Conservation (phyloP, 1,139 yeast species). For the Ogataea hybrid region DNA sequence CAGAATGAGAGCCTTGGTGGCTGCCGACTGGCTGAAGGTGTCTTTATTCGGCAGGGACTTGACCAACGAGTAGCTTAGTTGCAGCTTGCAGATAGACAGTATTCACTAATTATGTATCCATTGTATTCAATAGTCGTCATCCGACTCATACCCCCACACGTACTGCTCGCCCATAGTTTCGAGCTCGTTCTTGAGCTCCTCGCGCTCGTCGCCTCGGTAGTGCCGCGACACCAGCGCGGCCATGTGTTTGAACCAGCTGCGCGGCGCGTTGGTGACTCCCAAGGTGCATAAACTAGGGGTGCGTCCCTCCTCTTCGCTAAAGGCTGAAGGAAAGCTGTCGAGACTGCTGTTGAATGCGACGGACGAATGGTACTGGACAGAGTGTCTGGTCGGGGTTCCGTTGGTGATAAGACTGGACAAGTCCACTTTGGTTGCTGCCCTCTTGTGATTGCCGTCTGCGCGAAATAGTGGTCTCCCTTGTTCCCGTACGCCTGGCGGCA, state of each 20-base stretch:
- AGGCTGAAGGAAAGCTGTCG: conserved; percentile 35
- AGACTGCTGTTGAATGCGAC: conserved; percentile 25
- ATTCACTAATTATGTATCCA: conserved; percentile 3
- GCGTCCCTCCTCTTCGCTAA: conserved; percentile 12
- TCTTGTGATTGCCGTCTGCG: conserved; percentile 31
- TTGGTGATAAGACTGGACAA: conserved; percentile 9
- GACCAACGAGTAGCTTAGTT: conserved; percentile 23
- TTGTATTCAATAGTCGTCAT: conserved; percentile 23
- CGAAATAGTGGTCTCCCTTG: conserved; percentile 31
- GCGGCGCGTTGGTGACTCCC: conserved; percentile 46
- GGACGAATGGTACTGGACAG: conserved; percentile 14
- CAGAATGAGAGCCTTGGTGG: conserved; percentile 81
- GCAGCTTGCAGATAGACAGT: conserved; percentile 6
- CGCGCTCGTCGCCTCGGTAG: conserved; percentile 60
- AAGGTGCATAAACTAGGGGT: conserved; percentile 34
- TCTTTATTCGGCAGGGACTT: conserved; percentile 83
- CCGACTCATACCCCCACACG: conserved; percentile 53
- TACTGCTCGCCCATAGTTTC: conserved; percentile 51
- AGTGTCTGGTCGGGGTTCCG: conserved; percentile 18
- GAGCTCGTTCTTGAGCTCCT: conserved; percentile 59
- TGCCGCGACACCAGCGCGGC: conserved; percentile 42
- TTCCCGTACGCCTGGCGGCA: conserved; percentile 2
- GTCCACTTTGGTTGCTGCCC: conserved; percentile 27
- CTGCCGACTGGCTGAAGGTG: conserved; percentile 86
- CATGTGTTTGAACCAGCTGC: conserved; percentile 47